Evolutionary conservation across 495 filamentous ascomycete species (phyloP).

Genomic region (Podospora bellae-mahoneyi): DNA sequence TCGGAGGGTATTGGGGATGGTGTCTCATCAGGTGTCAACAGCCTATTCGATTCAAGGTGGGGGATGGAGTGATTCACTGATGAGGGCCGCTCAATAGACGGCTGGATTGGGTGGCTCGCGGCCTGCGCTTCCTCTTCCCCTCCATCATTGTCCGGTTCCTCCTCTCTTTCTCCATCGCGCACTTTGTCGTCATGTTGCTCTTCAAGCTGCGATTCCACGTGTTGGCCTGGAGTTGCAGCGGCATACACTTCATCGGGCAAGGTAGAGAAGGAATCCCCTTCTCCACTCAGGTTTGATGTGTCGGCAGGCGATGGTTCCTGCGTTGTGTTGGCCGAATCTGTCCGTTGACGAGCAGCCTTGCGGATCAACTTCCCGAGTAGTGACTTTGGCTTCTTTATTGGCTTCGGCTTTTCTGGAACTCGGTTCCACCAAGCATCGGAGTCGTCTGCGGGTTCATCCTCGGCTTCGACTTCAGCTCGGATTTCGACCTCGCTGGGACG

Average conservation of each 20-base stretch:
- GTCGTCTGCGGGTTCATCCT: not conserved
- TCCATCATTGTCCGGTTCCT: not conserved
- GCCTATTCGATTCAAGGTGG: slow-evolving; percentile 40
- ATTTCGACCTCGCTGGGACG: not conserved
- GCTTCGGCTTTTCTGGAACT: not conserved
- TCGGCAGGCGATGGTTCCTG: slow-evolving; percentile 17
- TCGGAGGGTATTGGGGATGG: slow-evolving; percentile 46
- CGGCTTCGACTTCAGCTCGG: not conserved
- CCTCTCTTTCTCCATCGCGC: not conserved
- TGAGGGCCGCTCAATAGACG: slow-evolving; percentile 38
- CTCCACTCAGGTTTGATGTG: slow-evolving; percentile 29
- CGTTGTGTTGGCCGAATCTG: slow-evolving; percentile 11
- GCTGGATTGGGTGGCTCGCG: slow-evolving; percentile 28
- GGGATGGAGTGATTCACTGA: slow-evolving; percentile 36
- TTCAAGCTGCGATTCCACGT: slow-evolving; percentile 14
- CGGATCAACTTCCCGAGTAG: slow-evolving; percentile 19
- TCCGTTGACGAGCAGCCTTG: slow-evolving; percentile 25
- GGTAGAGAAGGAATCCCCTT: slow-evolving; percentile 53
- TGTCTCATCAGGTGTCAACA: slow-evolving; percentile 54
- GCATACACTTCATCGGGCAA: slow-evolving; percentile 46
- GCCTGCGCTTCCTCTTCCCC: slow-evolving; percentile 10
- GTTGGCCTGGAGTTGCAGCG: slow-evolving; percentile 46
- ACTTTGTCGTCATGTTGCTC: not conserved
- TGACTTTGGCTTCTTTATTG: not conserved
- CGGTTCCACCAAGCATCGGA: slow-evolving; percentile 10